A percentile compares a stretch with the other conserved stretches of the same genome.
These are phyloP conservation scores for Isoetes taiwanensis DNA, from an alignment of 75 land plant genomes.

Conservation along the genomic window DNA sequence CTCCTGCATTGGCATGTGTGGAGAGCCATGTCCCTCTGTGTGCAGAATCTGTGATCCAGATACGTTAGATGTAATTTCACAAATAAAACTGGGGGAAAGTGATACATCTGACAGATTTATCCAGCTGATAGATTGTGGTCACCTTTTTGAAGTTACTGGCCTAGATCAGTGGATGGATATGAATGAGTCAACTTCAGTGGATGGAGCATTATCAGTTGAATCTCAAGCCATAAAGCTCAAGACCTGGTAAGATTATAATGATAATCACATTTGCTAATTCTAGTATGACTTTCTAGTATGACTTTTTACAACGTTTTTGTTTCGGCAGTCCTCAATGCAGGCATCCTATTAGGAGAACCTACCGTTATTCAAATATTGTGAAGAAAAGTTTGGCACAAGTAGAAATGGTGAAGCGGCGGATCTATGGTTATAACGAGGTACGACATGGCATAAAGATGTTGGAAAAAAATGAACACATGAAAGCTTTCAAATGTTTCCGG, in stretches of 20 bases:
- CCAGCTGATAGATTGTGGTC: constrained; percentile 12
- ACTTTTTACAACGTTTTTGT: no score
- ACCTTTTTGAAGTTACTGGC: constrained; percentile 20
- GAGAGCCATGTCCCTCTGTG: constrained; percentile 16
- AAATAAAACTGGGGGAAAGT: constrained; percentile 8
- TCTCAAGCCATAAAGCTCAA: no score
- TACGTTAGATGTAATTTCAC: constrained; percentile 6
- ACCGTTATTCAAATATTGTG: constrained; percentile 13
- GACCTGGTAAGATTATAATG: no score
- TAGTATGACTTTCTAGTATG: no score
- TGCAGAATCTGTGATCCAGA: constrained; percentile 11
- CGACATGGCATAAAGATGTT: constrained; percentile 5
- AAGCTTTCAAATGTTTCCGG: constrained; percentile 5
- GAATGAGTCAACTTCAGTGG: background rate
- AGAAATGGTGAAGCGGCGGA: constrained; percentile 19
- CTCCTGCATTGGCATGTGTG: constrained; percentile 16
- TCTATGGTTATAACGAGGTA: background rate
- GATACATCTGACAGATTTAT: constrained; percentile 11
- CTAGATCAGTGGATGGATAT: constrained; percentile 20
- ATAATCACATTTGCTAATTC: background rate
- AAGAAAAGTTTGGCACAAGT: constrained; percentile 11
- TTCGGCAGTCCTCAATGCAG: constrained; percentile 13
- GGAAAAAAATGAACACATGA: background rate
- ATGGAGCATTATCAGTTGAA: background rate
- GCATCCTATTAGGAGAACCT: constrained; percentile 8